phyloP scores from a whole-genome alignment of 179 eudicot genomes.

The Heliamphora pulchella region DNA sequence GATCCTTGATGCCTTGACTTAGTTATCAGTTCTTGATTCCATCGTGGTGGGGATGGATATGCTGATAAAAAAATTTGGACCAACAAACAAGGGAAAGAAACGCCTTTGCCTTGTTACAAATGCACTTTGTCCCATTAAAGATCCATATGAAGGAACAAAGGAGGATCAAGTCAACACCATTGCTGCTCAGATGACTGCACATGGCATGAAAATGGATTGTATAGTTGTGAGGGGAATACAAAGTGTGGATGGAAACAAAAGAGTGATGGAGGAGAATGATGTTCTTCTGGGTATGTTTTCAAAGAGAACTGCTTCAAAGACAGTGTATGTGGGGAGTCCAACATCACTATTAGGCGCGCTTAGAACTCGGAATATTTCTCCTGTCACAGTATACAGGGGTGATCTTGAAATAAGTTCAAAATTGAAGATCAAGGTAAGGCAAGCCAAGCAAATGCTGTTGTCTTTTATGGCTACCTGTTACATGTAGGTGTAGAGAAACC shows the following conservation, averaged over 20 bases:
- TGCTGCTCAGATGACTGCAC: constrained; percentile 67
- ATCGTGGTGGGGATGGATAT: constrained; percentile 96
- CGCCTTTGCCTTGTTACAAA: constrained; percentile 82
- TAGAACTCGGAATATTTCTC: constrained; percentile 74
- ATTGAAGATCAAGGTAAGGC: constrained; percentile 75
- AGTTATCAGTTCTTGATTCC: constrained; percentile 73
- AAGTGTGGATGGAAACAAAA: constrained; percentile 33
- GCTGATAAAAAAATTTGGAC: constrained; percentile 83
- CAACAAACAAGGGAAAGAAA: constrained; percentile 75
- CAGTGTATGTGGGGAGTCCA: constrained; percentile 62
- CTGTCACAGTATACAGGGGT: constrained; percentile 90
- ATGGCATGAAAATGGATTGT: constrained; percentile 86
- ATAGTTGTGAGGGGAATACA: constrained; percentile 55
- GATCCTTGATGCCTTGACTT: constrained; percentile 49
- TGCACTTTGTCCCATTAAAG: constrained; percentile 62
- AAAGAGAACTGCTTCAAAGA: constrained; percentile 52
- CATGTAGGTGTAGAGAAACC: neutral
- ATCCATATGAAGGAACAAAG: constrained; percentile 86
- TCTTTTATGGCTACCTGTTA: neutral
- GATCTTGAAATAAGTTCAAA: constrained; percentile 74
- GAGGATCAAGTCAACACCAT: constrained; percentile 83
- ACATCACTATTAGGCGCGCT: constrained; percentile 83
- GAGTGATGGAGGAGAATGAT: constrained; percentile 72
- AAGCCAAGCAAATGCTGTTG: neutral
- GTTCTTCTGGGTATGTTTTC: constrained; percentile 50